Evolutionary conservation across 352 stramenopile genomes (phyloP).

Genomic region (Phytopythium litorale): DNA sequence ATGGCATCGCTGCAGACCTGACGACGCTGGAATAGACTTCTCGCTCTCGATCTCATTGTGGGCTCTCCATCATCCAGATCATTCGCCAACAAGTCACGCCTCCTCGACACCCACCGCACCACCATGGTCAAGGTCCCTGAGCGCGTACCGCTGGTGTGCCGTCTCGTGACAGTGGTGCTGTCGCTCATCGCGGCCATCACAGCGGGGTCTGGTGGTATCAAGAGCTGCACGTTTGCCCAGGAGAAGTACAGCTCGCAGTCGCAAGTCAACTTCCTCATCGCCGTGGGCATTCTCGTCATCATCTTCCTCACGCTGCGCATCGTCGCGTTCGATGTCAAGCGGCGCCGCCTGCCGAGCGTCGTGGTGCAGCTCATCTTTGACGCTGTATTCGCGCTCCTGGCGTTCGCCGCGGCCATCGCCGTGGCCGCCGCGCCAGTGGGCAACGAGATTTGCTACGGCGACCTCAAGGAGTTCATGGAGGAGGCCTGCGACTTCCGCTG

Average conservation of each 20-base stretch:
- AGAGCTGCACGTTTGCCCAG: conserved; percentile 47
- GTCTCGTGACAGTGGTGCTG: conserved; percentile 37
- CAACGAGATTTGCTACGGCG: conserved; percentile 49
- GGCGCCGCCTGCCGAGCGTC: conserved; percentile 35
- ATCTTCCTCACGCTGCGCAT: conserved; percentile 33
- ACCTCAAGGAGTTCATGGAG: conserved; percentile 42
- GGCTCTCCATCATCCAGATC: not conserved
- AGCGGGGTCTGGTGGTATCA: conserved; percentile 35
- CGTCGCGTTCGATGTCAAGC: conserved; percentile 54
- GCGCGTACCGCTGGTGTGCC: conserved; percentile 32
- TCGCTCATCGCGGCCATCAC: conserved; percentile 36
- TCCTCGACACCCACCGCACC: not conserved
- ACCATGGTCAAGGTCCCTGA: conserved; percentile 29
- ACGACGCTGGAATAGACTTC: too few relatives aligned
- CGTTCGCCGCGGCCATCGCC: conserved; percentile 48
- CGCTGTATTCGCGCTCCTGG: conserved; percentile 47
- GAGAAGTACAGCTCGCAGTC: conserved; percentile 44
- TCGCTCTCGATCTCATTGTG: not conserved
- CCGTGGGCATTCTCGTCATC: conserved; percentile 31
- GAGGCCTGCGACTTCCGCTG: conserved; percentile 68
- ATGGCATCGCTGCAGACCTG: too few relatives aligned
- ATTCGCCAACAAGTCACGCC: not conserved
- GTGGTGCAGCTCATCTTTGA: conserved; percentile 42
- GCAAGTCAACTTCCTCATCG: conserved; percentile 59
- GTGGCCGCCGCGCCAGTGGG: conserved; percentile 49